Percentiles rank a stretch among this genome's conserved stretches.
Conservation (phyloP, 306 rosid species). For the Cucurbita pepo region DNA sequence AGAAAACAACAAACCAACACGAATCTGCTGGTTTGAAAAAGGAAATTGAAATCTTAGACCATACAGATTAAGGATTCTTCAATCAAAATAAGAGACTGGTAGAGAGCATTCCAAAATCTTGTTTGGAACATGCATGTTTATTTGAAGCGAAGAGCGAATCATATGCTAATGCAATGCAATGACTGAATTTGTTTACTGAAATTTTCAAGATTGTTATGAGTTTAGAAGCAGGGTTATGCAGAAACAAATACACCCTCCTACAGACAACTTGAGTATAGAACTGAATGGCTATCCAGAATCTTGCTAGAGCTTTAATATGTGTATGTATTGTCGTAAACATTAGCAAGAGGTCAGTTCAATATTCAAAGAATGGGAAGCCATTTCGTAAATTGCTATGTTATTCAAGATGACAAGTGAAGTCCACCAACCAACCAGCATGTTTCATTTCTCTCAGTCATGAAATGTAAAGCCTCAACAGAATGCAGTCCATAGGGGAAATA, state of each 20-base stretch:
- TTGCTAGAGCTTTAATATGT: neutral
- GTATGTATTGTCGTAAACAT: neutral
- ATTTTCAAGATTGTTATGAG: neutral
- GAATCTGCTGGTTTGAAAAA: neutral
- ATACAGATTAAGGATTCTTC: neutral
- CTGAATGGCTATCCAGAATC: neutral
- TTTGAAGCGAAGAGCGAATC: neutral
- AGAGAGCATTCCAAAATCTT: neutral
- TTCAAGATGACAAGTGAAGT: slow-evolving; percentile 9
- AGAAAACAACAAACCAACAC: neutral
- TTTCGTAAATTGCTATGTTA: neutral
- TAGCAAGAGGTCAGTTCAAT: neutral
- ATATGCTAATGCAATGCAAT: neutral
- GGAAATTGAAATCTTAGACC: neutral
- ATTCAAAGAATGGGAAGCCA: neutral
- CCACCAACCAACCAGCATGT: slow-evolving; percentile 29
- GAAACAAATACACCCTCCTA: neutral
- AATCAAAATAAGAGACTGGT: neutral
- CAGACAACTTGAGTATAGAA: neutral
- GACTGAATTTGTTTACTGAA: neutral
- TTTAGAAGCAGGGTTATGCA: neutral
- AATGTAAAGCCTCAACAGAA: slow-evolving; percentile 50
- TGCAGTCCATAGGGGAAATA: slow-evolving; percentile 13
- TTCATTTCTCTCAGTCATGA: slow-evolving; percentile 30
- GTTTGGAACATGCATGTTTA: neutral